Evolutionary conservation across 192 early-diverging fungal species (phyloP), one percentile per base, ranked within the genome.

Genomic region (Coemansia sp.): DNA sequence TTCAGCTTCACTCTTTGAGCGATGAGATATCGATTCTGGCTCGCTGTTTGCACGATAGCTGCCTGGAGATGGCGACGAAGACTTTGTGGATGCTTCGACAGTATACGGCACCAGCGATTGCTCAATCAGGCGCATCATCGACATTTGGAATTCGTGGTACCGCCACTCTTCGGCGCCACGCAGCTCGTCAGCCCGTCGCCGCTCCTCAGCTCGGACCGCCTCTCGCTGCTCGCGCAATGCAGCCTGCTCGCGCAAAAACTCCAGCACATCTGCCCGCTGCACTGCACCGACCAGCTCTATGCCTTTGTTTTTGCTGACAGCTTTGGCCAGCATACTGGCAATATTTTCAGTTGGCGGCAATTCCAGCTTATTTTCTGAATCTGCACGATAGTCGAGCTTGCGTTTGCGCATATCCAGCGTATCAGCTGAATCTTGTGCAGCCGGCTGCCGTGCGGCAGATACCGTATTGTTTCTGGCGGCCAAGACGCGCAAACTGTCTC

Each of bases 61-160:
- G 6, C 32, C 8, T 35, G 32, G 8, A 1, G 32, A 35, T 1
- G 32, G 32, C 32, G 8, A 8, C 1, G 32, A 35, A 8, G 32
- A 35, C 32, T 29, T 3, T 11, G 24, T 56, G 2, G 54, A 17
- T n/a, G 27, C 2, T 17, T 62, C 60, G 2, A 62, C 60, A 5
- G 76, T 43, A 51, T 65, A 48, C 2, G 63, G 75, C 5, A 48
- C 74, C 35, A 81, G 52, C 17, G 69, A 58, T 8, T 61, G 21
- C 51, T 75, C 59, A 19, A 76, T 64, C 24, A 81, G 62, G 21
- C 48, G 24, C 49, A 81, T 67, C 29, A 81, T 51, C 5, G 73
- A 69, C 75, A 81, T 76, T 22, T 81, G 79, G 66, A 76, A 81
- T 65, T 81, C 70, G 39, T 81, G 79, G 22, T 70, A 81, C 25